Percentiles rank a stretch among this genome's conserved stretches.
Conservation (phyloP, 2,329 filamentous ascomycete species). For the Periconia sp. region DNA sequence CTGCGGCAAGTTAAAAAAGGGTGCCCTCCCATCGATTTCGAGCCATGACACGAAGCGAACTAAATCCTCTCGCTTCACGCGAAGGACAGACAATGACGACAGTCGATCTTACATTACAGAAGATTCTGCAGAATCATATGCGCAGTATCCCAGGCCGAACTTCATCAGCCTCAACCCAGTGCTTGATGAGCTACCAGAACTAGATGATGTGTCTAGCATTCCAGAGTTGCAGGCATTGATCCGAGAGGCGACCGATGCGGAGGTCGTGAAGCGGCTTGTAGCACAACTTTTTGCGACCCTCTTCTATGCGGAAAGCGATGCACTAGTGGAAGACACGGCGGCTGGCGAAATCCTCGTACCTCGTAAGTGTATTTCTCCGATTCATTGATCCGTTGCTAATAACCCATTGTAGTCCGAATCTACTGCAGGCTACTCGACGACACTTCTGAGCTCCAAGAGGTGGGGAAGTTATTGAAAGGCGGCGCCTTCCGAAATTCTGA, state of each 20-base stretch:
- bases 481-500: constrained; percentile 9
- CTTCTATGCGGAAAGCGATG: constrained; percentile 15
- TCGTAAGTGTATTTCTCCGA: not conserved
- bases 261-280: constrained; percentile 8
- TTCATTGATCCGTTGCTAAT: not conserved
- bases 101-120: constrained; percentile 5
- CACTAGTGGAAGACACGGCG: constrained; percentile 7
- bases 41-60: constrained; percentile 9
- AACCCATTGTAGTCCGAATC: constrained; percentile 4
- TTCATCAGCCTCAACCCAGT: constrained; percentile 14
- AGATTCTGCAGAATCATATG: constrained; percentile 8
- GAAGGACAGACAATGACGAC: not conserved
- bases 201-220: constrained; percentile 12
- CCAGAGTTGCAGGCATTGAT: constrained; percentile 7
- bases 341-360: constrained; percentile 9
- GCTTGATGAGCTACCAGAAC: constrained; percentile 6
- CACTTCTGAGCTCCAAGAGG: constrained; percentile 5
- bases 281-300: constrained; percentile 16
- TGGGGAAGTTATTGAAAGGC: constrained; percentile 9
- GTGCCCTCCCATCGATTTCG: constrained; percentile 4
- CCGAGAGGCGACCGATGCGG: constrained; percentile 6
- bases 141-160: constrained; percentile 12
- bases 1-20: constrained; percentile 6
- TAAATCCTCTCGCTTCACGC: constrained; percentile 1
- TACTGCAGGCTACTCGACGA: constrained; percentile 11